These are phyloP conservation scores for Phytophthora agathidicida DNA, from an alignment of 352 stramenopile genomes.

Conservation along the genomic window DNA sequence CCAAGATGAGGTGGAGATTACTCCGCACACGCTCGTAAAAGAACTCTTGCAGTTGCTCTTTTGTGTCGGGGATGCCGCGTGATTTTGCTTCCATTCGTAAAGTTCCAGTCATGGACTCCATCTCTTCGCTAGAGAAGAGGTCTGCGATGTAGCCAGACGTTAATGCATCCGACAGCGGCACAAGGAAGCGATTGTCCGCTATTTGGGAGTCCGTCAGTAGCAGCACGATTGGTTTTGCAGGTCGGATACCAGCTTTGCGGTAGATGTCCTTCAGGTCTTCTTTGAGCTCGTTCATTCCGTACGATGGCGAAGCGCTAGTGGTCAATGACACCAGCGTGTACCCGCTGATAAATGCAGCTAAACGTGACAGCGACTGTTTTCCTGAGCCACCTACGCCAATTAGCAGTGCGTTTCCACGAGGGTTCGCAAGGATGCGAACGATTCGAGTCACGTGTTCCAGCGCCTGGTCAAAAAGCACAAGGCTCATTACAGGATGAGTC, in stretches of 20 bases:
- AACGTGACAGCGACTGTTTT: conserved; percentile 91
- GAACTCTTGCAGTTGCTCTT: conserved; percentile 91
- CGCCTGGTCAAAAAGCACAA: conserved; percentile 93
- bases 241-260: conserved; percentile 84
- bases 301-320: conserved; percentile 58
- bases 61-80: conserved; percentile 86
- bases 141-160: conserved; percentile 78
- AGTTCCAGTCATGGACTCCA: conserved; percentile 83
- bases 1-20: conserved; percentile 90
- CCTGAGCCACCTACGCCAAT: conserved; percentile 86
- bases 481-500: conserved; percentile 91
- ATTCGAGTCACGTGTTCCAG: conserved; percentile 91
- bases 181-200: conserved; percentile 85
- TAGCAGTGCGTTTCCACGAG: conserved; percentile 84
- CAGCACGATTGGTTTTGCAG: conserved; percentile 86
- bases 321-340: conserved; percentile 73
- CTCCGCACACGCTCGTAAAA: conserved; percentile 88
- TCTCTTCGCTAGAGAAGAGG: conserved; percentile 88
- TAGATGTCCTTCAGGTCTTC: conserved; percentile 92
- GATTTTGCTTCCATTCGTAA: conserved; percentile 86
- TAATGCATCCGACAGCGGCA: conserved; percentile 89
- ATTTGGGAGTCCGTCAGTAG: conserved; percentile 91
- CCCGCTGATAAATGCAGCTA: conserved; percentile 90
- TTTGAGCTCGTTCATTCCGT: conserved; percentile 81
- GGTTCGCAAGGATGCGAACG: conserved; percentile 78